Evolutionary conservation across 2,329 filamentous ascomycete species (phyloP), one percentile per base, ranked within the genome.

Genomic region (Massarina eburnea): DNA sequence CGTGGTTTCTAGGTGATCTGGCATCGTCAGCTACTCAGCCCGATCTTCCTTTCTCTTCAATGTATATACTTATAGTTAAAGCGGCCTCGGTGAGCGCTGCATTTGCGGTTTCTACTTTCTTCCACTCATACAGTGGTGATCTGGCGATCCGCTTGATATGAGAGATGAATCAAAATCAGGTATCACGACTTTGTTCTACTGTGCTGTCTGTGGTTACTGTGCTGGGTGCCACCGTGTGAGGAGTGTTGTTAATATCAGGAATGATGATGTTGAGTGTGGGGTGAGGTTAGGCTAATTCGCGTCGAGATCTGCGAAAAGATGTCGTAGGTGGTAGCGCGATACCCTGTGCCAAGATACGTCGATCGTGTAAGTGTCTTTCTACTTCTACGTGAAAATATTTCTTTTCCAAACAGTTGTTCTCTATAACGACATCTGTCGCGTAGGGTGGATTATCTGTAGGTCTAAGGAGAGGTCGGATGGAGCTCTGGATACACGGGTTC

Each of bases 51-150:
- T 57, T 51, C 22, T 22, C 34, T 52, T 55, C 49, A 24, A 8
- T 55, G 52, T 58, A 51, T 42, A 58, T 54, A 54, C 48, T 54
- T 55, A 44, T 12, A 43, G 41, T 41, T 41, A 14, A 43, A 8
- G n/a, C 30, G 44, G 44, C 48, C 47, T 3, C 24, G 29, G 45
- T 22, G 26, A 30, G 27, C 17, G 48, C 48, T 41, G 39, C 40
- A 35, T 41, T 15, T 12, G 45, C 37, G 41, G 21, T 8, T 33
- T 38, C 48, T n/a, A 45, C 24, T 53, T 29, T 10, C 15, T 18
- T 32, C 19, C 40, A 36, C 27, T 30, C 27, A 30, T 30, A 27
- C 19, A 14, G 7, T 39, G n/a, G 35, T 27, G 33, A 18, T 35
- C 33, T 35, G 19, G 33, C 17, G 15, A 35, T 35, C 8, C n/a